These are phyloP conservation scores for Mycena venus DNA, from an alignment of 768 basidiomycete genomes.

Conservation along the genomic window DNA sequence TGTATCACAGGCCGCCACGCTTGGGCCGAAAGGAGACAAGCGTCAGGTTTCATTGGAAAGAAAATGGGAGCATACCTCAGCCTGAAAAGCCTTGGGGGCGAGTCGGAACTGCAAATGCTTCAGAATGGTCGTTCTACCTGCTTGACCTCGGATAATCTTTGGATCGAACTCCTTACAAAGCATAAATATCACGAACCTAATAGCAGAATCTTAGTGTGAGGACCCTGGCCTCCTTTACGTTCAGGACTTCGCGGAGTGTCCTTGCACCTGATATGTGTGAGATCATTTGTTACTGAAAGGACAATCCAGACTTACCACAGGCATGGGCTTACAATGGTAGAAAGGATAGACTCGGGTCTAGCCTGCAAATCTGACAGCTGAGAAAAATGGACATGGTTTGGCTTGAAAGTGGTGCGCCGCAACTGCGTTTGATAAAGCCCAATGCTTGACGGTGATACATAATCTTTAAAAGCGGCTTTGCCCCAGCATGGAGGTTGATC, in stretches of 20 bases:
- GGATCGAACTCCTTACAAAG: neutral
- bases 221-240: conserved; percentile 48
- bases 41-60: neutral
- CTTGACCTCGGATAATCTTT: conserved; percentile 59
- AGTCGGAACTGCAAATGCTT: conserved; percentile 77
- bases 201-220: conserved; percentile 65
- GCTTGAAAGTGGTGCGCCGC: too few relatives aligned
- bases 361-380: too few relatives aligned
- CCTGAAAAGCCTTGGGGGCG: conserved; percentile 68
- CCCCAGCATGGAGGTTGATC: too few relatives aligned
- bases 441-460: too few relatives aligned
- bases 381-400: too few relatives aligned
- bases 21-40: conserved; percentile 48
- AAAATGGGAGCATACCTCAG: conserved; percentile 53
- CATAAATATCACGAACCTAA: conserved; percentile 58
- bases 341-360: too few relatives aligned
- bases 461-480: too few relatives aligned
- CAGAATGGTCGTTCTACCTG: conserved; percentile 75
- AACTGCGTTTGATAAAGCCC: too few relatives aligned
- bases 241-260: conserved; percentile 53
- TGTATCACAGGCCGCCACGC: conserved; percentile 77
- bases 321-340: too few relatives aligned
- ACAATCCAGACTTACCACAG: too few relatives aligned
- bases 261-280: too few relatives aligned
- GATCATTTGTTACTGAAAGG: too few relatives aligned